Conservation (phyloP, 768 basidiomycete species). For the Cubamyces lactineus region DNA sequence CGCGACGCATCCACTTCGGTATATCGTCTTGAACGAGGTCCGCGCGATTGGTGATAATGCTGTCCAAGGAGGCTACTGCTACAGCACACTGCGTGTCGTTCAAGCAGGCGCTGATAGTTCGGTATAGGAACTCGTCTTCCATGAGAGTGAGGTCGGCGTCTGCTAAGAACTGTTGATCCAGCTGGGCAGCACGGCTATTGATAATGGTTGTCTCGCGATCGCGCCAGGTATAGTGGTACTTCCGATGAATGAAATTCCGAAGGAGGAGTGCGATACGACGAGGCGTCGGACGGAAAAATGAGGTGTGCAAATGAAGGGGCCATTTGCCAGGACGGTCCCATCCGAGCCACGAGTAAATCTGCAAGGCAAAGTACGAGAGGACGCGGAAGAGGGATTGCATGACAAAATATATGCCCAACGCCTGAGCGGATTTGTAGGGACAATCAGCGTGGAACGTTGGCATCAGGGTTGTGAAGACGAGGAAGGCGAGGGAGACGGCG, state of each 20-base stretch:
- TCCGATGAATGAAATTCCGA: constrained; percentile 8
- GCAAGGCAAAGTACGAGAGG: constrained; percentile 1
- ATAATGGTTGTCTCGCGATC: constrained; percentile 25
- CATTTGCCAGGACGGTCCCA: constrained; percentile 10
- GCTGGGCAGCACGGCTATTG: not conserved
- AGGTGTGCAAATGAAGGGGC: constrained; percentile 12
- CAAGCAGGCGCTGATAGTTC: constrained; percentile 22
- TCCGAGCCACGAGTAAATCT: constrained; percentile 3
- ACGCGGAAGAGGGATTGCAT: constrained; percentile 1
- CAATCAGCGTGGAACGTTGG: constrained; percentile 22
- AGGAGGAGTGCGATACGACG: constrained; percentile 15
- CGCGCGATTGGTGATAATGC: constrained; percentile 22
- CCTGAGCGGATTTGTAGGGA: constrained; percentile 28
- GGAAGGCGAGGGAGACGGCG: constrained; percentile 17
- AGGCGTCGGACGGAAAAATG: constrained; percentile 4
- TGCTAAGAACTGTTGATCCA: constrained; percentile 24
- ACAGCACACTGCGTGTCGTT: constrained; percentile 9
- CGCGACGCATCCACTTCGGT: constrained; percentile 21
- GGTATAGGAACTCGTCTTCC: constrained; percentile 26
- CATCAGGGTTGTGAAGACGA: constrained; percentile 24
- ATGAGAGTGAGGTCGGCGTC: constrained; percentile 25
- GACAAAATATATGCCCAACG: constrained; percentile 18
- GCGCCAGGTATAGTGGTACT: constrained; percentile 19
- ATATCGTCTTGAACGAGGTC: constrained; percentile 9
- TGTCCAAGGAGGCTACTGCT: constrained; percentile 14